Base-by-base conservation (phyloP, 345 rosid genomes). In the Eucalyptus albens region DNA sequence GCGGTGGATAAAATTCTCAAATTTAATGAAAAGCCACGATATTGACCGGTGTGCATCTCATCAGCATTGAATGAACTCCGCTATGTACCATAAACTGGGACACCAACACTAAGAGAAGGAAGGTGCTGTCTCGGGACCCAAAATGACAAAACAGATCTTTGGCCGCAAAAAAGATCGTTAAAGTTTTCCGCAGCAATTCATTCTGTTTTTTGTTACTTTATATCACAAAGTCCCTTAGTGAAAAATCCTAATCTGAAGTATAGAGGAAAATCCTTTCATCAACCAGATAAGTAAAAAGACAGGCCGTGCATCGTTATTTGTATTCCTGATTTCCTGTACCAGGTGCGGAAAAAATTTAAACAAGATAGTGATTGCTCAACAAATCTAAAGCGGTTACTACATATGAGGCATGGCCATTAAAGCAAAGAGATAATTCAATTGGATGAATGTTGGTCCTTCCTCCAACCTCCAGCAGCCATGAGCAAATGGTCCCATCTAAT, bases 401-500 rank as follows among this genome's bases (percentile, higher is more conserved):
- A 47, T 95, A 97, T 98, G 93, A 92, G 86, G 99, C 97, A 92
- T 96, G 93, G 89, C 94, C 93, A 88, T 93, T 96, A 90, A 96
- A 97, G 93, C 99, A 97, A 90, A 95, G 93, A 93, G 96, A 97
- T 83, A 98, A 96, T 93, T 96, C 98, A n/a, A 95, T 95, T 42
- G 98, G 98, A 90, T 91, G 91, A 88, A 94, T 92, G 88, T 96
- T 96, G 94, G 98, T 94, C 93, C 97, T 93, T 92, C 98, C 98
- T 89, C 98, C 98, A 88, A 94, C 99, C 93, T 96, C 98, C 88
- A 97, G 94, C 93, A 96, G 97, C 99, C 98, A 97, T 13, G 96
- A 93, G 94, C 97, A 96, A 55, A 96, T 95, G 62, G 96, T 96
- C 93, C 99, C 99, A 94, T 97, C 98, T n/a, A 91, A 91, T 86